Base-by-base conservation (phyloP, 192 early-diverging fungal species). In the Coemansia umbellata region DNA sequence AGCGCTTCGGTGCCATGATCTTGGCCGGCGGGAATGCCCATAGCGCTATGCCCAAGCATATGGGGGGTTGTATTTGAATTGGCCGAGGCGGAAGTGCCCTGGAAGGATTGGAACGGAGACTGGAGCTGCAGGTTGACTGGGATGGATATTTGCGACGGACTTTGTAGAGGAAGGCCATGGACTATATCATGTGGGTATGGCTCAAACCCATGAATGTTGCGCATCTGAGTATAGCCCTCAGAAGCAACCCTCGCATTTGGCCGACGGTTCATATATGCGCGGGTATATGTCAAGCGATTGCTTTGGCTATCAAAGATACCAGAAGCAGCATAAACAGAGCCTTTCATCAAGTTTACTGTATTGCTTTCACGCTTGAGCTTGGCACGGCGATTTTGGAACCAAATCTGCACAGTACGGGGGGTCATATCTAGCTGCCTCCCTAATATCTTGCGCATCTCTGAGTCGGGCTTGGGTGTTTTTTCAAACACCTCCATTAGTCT, bases 341-440 rank as follows among this genome's bases (percentile, higher is more conserved):
- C 28, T 4, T 47, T 36, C 36, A 59, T 47, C 13, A 58, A 21
- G 26, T 43, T 47, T 3, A 59, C 14, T 0, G 62, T 43, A 27
- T 36, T 42, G 58, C 66, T 72, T 50, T 91, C 84, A 30, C 84
- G 77, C 69, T 91, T 91, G 37, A 85, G 79, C 67, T 95, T 95
- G 27, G 92, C 92, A 30, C 92, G 79, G 15, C 90, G 83, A 63
- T 92, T 92, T 58, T 92, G 91, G 72, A 92, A 92, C 91, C 89
- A 91, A 21, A 91, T 84, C 56, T 91, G 89, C 19, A 91, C 81
- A 1, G 81, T 85, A 31, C 87, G 74, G 1, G 87, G 80, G 21
- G 83, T 80, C 80, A 91, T 84, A 15, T 77, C 81, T 28, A 89
- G 57, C 60, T 86, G 55, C 39, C 79, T 65, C 8, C 86, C 85